Percentiles rank a stretch among this genome's conserved stretches.
phyloP scores from a whole-genome alignment of 1,139 yeast genomes.

The Meyerozyma athensensis region DNA sequence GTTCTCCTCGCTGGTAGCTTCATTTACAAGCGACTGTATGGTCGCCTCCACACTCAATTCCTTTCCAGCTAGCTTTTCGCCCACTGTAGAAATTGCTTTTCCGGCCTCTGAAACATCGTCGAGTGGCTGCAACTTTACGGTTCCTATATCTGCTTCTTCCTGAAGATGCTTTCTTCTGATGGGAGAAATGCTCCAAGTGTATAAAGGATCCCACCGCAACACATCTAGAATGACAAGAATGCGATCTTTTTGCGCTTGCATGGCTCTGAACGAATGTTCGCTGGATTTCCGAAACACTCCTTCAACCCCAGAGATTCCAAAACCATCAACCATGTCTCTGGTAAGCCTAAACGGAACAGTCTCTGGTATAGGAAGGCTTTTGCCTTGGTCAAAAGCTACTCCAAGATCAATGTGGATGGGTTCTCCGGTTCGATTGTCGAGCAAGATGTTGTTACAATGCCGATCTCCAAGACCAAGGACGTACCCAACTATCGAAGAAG shows the following conservation, averaged over 20 bases:
- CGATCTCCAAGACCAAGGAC: constrained; percentile 92
- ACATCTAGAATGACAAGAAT: constrained; percentile 83
- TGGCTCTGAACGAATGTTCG: constrained; percentile 66
- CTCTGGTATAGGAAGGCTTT: constrained; percentile 79
- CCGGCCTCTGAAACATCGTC: constrained; percentile 73
- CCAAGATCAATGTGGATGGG: constrained; percentile 96
- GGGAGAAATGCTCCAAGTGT: constrained; percentile 84
- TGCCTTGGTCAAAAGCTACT: constrained; percentile 93
- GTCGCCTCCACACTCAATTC: constrained; percentile 80
- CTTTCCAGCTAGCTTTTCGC: constrained; percentile 59
- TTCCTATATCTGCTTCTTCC: constrained; percentile 21
- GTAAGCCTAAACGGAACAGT: constrained; percentile 90
- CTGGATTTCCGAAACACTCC: constrained; percentile 73
- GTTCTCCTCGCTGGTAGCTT: constrained; percentile 65
- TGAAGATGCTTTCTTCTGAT: constrained; percentile 55
- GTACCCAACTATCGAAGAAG: constrained; percentile 82
- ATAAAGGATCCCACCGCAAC: constrained; percentile 86
- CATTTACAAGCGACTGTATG: constrained; percentile 73
- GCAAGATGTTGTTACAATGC: constrained; percentile 81
- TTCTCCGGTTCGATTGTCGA: constrained; percentile 80
- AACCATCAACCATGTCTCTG: constrained; percentile 86
- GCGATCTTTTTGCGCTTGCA: constrained; percentile 62
- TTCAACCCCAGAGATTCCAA: constrained; percentile 77
- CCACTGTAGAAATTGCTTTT: constrained; percentile 69
- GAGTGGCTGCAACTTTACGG: constrained; percentile 20